phyloP scores from a whole-genome alignment of 352 stramenopile genomes.

The Globisporangium camurandrum region DNA sequence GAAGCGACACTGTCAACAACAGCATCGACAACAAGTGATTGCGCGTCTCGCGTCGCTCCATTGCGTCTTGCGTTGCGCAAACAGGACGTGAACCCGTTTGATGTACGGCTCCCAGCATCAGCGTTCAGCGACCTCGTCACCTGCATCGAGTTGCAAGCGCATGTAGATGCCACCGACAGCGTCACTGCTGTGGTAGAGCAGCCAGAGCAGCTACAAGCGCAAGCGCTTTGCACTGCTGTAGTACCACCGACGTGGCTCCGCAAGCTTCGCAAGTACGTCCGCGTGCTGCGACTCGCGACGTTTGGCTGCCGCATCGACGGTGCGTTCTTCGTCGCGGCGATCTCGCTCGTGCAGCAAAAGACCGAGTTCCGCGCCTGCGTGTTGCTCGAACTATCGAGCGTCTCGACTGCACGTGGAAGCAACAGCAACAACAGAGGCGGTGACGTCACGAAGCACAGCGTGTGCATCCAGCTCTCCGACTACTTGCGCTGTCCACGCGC shows the following conservation, averaged over 20 bases:
- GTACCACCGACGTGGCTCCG: slow-evolving; percentile 26
- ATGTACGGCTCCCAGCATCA: slow-evolving; percentile 26
- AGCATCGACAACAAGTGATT: not conserved
- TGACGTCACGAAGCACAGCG: slow-evolving; percentile 23
- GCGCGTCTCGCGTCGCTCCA: not conserved
- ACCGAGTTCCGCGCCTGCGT: slow-evolving; percentile 46
- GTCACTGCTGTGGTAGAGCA: no score
- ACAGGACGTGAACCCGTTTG: slow-evolving; percentile 39
- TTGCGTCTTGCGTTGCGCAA: slow-evolving; percentile 26
- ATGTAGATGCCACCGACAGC: not conserved
- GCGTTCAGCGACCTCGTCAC: slow-evolving; percentile 35
- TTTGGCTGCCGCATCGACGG: slow-evolving; percentile 31
- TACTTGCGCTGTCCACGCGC: slow-evolving; percentile 30
- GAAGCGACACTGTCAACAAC: not conserved
- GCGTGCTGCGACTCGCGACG: slow-evolving; percentile 30
- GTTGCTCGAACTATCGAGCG: slow-evolving; percentile 28
- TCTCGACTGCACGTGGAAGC: slow-evolving; percentile 2
- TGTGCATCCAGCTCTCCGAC: slow-evolving; percentile 34
- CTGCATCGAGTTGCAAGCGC: slow-evolving; percentile 15
- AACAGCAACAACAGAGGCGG: no score
- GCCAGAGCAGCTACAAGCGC: slow-evolving; percentile 1
- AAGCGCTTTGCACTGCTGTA: not conserved
- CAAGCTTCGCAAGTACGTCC: slow-evolving; percentile 37
- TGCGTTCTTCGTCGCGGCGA: slow-evolving; percentile 27
- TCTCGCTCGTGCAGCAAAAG: slow-evolving; percentile 52